Base-by-base conservation (phyloP, 1,139 yeast species). In the Kodamaea alishanica region DNA sequence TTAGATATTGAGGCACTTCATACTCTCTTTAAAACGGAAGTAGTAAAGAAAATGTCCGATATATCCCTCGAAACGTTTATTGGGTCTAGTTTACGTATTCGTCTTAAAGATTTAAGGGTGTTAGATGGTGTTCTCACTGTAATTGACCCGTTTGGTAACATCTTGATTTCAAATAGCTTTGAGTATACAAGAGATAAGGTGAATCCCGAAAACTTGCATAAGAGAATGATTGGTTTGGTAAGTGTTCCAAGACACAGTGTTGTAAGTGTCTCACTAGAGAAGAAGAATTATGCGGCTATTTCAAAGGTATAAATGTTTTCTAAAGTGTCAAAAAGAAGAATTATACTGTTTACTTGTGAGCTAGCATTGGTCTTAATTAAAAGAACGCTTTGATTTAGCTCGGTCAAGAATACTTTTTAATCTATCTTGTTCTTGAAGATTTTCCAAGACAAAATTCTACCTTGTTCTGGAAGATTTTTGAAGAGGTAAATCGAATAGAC, bases 131-230 rank as follows among this genome's bases (percentile, higher is more conserved):
- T 65, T 2, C 54, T 71, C 31, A 65, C 74, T 1, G 75, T 63
- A 5, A 60, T 70, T 12, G 77, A 71, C 45, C 75, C 75, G 1
- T 71, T 69, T 54, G 77, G 77, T 1, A 70, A 71, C 45, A 46
- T 71, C 34, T 55, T 71, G 11, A 42, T 71, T 37, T 58, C 69
- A 9, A 60, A 67, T 42, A 66, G 61, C 3, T 56, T 47, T 40
- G 76, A 71, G 44, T 58, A 60, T 22, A 58, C 70, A 0, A 41
- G 40, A 2, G 71, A 64, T 41, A 54, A 51, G 32, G 43, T 67
- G 22, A 49, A 60, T 39, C 39, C 46, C 2, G 40, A 46, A 4
- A 47, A 48, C 4, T 28, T 47, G 12, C 71, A 65, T 41, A 50
- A 47, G 26, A 54, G 77, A 50, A 70, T 67, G 37, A 52, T 70